Base-by-base conservation (phyloP, 2,329 filamentous ascomycete species). In the Fusarium algeriense region DNA sequence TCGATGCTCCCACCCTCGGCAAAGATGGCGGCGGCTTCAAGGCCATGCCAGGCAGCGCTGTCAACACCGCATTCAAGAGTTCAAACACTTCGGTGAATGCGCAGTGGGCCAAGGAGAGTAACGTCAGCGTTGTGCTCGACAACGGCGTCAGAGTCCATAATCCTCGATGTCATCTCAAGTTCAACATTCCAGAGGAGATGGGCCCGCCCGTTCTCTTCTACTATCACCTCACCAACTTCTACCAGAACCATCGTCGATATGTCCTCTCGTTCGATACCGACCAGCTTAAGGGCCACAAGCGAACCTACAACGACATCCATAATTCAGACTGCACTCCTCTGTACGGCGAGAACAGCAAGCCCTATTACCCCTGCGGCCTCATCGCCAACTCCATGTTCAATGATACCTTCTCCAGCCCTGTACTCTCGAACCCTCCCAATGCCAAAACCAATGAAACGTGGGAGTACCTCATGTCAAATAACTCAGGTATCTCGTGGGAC, bases 311-410 rank as follows among this genome's bases (percentile, higher is more conserved):
- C 38, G 87, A 88, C 4, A 92, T 98, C 73, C 82, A 86, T 35
- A 83, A 83, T 35, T 92, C 93, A 41, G 88, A 91, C 65, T 98
- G 95, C 81, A 89, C 91, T 38, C 95, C 95, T 1, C 86, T 98
- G 17, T 86, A 86, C 41, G 83, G 86, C 20, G 83, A 88, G 46
- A 83, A 81, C n/a, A 83, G 84, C 32, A 91, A 90, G 79, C 89
- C 94, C 2, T 96, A 95, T 80, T 99, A 97, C 77, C 96, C 96
- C 3, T 99, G 96, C 80, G 96, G 96, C 26, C 85, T 99, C 68
- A 97, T 98, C 74, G 95, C 96, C 68, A 99, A 99, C 81, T 98
- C 96, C 28, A 83, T 96, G 70, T 99, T 99, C 87, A 99, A 99
- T 80, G 96, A 99, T 80, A 94, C 92, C 7, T 96, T 97, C 78